Conservation (phyloP, 2,329 filamentous ascomycete species). For the Ascochyta rabiei region DNA sequence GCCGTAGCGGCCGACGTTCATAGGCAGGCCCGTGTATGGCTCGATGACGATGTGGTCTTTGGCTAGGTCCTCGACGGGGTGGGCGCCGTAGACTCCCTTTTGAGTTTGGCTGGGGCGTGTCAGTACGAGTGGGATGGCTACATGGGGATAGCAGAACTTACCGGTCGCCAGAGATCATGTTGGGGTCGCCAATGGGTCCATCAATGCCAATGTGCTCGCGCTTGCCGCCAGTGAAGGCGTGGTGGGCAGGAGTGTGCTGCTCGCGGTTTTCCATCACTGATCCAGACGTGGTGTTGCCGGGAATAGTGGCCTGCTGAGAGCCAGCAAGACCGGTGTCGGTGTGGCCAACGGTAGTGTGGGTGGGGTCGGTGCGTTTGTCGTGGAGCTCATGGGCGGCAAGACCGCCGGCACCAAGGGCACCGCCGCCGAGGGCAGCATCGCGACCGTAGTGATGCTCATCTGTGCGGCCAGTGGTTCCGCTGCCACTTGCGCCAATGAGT, state of each 20-base stretch:
- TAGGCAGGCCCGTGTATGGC: constrained; percentile 49
- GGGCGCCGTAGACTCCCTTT: constrained; percentile 28
- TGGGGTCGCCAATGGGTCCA: constrained; percentile 36
- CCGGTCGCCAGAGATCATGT: constrained; percentile 36
- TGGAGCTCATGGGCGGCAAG: constrained; percentile 33
- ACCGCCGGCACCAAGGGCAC: constrained; percentile 36
- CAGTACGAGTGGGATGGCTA: neutral
- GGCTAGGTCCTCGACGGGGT: constrained; percentile 23
- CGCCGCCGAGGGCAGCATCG: constrained; percentile 38
- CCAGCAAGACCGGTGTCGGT: constrained; percentile 3
- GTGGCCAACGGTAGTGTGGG: neutral
- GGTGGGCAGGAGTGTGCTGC: constrained; percentile 6
- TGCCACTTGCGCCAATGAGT: neutral
- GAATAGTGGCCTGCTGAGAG: constrained; percentile 7
- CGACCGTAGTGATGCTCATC: constrained; percentile 29
- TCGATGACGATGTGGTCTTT: constrained; percentile 40
- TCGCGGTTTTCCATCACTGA: neutral
- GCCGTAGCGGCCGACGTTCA: constrained; percentile 50
- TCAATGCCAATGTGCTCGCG: constrained; percentile 39
- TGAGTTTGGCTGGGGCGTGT: constrained; percentile 22
- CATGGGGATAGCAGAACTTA: constrained; percentile 22
- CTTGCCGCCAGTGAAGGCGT: constrained; percentile 18
- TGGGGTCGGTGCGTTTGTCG: constrained; percentile 20
- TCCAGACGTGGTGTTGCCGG: constrained; percentile 3
- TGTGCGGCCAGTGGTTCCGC: neutral